These are phyloP conservation scores for Aspergillus awamori DNA, from an alignment of 2,329 filamentous ascomycete species.

Conservation along the genomic window DNA sequence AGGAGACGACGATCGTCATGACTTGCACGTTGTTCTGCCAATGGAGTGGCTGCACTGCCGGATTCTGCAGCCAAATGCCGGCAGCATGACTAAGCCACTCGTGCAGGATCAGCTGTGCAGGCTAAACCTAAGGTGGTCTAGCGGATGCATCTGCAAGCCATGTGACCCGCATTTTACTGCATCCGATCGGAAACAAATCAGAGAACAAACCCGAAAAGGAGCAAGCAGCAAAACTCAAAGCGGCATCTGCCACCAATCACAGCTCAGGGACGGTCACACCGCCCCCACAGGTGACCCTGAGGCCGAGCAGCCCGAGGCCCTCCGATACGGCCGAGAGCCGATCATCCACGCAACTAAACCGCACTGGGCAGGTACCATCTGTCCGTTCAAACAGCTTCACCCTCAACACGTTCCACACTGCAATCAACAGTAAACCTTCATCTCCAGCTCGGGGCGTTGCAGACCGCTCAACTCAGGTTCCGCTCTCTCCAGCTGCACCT, in stretches of 20 bases:
- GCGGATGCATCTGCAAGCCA: background rate
- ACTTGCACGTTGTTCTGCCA: background rate
- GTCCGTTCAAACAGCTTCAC: constrained; percentile 1
- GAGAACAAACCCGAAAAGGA: background rate
- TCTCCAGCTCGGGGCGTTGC: background rate
- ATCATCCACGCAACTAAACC: background rate
- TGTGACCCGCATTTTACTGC: background rate
- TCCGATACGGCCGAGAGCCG: background rate
- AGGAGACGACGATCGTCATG: background rate
- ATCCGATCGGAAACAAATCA: background rate
- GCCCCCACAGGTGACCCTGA: background rate
- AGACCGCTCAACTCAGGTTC: constrained; percentile 1
- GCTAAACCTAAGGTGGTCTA: background rate
- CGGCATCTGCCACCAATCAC: background rate
- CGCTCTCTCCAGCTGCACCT: background rate
- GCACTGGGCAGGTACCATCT: background rate
- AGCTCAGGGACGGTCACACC: background rate
- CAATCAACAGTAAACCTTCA: constrained; percentile 3
- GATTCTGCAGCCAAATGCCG: background rate
- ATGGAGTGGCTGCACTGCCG: background rate
- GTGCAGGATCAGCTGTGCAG: background rate
- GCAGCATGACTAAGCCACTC: background rate
- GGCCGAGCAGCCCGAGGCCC: background rate
- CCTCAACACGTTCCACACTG: constrained; percentile 1
- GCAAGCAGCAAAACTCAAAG: background rate